A percentile compares a stretch with the other conserved stretches of the same genome.
Conservation (phyloP, 2,329 filamentous ascomycete genomes). For the Colletotrichum agaves region DNA sequence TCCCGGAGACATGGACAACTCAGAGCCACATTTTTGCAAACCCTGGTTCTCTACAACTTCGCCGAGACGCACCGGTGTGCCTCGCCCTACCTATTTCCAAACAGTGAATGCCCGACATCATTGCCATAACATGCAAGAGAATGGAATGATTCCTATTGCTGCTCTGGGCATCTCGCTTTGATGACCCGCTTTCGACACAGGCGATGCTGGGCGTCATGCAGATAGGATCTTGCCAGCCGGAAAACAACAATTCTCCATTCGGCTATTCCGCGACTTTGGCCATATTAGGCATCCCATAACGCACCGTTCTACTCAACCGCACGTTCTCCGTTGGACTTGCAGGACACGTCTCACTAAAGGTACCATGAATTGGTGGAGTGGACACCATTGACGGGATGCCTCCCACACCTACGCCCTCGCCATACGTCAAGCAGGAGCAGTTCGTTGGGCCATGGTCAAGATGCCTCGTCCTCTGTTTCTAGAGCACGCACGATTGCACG, state of each 20-base stretch:
- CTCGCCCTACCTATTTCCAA: slow-evolving; percentile 18
- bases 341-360: slow-evolving; percentile 9
- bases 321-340: slow-evolving; percentile 4
- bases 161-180: not conserved
- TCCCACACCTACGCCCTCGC: slow-evolving; percentile 11
- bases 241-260: not conserved
- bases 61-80: slow-evolving; percentile 30
- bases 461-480: not conserved
- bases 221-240: slow-evolving; percentile 7
- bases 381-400: slow-evolving; percentile 9
- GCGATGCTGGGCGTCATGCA: slow-evolving; percentile 10
- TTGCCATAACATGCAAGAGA: slow-evolving; percentile 3
- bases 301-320: not conserved
- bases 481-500: slow-evolving; percentile 26
- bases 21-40: slow-evolving; percentile 32
- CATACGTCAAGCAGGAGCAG: not conserved
- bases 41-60: slow-evolving; percentile 24
- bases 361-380: slow-evolving; percentile 3
- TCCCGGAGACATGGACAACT: slow-evolving; percentile 30
- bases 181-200: not conserved
- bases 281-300: slow-evolving; percentile 9
- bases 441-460: slow-evolving; percentile 13
- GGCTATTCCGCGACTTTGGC: slow-evolving; percentile 6
- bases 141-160: slow-evolving; percentile 3
- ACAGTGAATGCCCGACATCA: slow-evolving; percentile 8